phyloP scores from a whole-genome alignment of 495 filamentous ascomycete species.

The Lentithecium fluviatile region DNA sequence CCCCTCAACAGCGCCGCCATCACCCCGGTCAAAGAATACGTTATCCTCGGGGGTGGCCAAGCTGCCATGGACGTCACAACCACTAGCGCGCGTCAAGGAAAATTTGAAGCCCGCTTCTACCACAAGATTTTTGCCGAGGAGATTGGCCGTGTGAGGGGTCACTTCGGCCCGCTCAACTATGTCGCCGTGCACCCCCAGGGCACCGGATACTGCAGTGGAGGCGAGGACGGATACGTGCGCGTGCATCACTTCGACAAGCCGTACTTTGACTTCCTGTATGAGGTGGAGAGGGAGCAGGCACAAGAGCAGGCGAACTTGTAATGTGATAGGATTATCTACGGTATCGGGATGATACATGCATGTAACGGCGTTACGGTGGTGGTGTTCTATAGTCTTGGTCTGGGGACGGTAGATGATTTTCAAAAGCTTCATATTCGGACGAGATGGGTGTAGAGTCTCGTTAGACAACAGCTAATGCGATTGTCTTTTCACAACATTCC shows the following conservation, averaged over 20 bases:
- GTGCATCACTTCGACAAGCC: slow-evolving; percentile 97
- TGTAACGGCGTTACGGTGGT: slow-evolving; percentile 27
- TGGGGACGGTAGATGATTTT: background rate
- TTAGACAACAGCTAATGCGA: too few species aligned
- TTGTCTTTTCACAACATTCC: too few species aligned
- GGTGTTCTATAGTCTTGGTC: background rate
- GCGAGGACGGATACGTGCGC: slow-evolving; percentile 97
- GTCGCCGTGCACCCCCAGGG: slow-evolving; percentile 87
- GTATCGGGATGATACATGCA: slow-evolving; percentile 16
- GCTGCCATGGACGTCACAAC: slow-evolving; percentile 99
- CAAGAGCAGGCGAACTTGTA: slow-evolving; percentile 33
- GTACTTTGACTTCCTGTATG: slow-evolving; percentile 98
- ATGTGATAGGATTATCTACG: background rate
- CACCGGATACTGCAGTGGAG: slow-evolving; percentile 86
- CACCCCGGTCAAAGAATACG: slow-evolving; percentile 91
- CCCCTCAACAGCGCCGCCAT: slow-evolving; percentile 93
- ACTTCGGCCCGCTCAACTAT: slow-evolving; percentile 92
- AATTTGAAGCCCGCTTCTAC: slow-evolving; percentile 98
- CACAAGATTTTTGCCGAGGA: slow-evolving; percentile 99
- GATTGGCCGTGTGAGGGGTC: slow-evolving; percentile 91
- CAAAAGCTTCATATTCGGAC: background rate
- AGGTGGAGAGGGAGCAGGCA: slow-evolving; percentile 73
- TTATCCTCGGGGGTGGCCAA: slow-evolving; percentile 95
- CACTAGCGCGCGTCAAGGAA: slow-evolving; percentile 87
- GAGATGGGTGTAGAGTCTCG: too few species aligned